Conservation (phyloP, 805 yeast species). For the Saccharomycopsis capsularis region DNA sequence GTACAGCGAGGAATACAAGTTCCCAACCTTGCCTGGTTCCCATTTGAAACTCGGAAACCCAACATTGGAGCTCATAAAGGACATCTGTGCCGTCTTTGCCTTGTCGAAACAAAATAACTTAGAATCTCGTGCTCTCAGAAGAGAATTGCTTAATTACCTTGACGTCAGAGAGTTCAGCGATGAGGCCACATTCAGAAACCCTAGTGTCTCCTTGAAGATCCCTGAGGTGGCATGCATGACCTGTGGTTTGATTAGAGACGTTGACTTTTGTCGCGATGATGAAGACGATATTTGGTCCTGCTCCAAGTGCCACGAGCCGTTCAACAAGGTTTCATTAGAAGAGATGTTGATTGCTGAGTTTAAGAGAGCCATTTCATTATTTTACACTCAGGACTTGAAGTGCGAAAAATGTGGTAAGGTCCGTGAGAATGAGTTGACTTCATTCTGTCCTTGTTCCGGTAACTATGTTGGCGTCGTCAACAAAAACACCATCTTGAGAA, state of each 20-base stretch:
- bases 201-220: constrained; percentile 61
- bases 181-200: constrained; percentile 66
- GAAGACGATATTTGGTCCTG: constrained; percentile 49
- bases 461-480: constrained; percentile 58
- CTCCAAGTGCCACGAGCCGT: constrained; percentile 54
- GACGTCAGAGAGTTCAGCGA: constrained; percentile 81
- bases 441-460: constrained; percentile 85
- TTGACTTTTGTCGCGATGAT: constrained; percentile 76
- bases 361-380: constrained; percentile 47
- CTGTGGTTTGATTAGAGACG: constrained; percentile 66
- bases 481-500: constrained; percentile 37
- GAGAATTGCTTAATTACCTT: constrained; percentile 63
- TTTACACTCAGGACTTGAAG: constrained; percentile 69
- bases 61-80: constrained; percentile 71
- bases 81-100: constrained; percentile 61
- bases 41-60: constrained; percentile 57
- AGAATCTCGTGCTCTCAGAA: constrained; percentile 69
- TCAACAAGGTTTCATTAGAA: constrained; percentile 66
- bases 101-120: constrained; percentile 57
- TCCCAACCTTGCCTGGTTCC: constrained; percentile 76
- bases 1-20: constrained; percentile 55
- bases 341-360: constrained; percentile 69
- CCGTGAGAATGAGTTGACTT: constrained; percentile 60
- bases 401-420: constrained; percentile 72
- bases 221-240: constrained; percentile 69